Conservation (phyloP, 805 yeast species). For the Suhomyces tanzawaensis region DNA sequence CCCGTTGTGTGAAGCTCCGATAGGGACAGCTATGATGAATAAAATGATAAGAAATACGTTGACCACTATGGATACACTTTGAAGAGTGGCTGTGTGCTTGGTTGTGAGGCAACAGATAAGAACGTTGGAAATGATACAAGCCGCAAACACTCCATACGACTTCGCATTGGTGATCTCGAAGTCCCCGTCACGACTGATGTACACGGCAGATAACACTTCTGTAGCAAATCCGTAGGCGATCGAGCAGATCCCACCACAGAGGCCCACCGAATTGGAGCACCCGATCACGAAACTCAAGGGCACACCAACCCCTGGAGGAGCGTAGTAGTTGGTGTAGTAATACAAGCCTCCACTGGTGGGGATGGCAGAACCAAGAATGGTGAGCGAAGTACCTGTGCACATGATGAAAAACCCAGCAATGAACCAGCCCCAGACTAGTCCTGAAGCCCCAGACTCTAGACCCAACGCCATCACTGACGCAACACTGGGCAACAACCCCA, state of each 20-base stretch:
- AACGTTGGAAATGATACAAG: constrained; percentile 53
- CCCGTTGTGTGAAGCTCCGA: constrained; percentile 45
- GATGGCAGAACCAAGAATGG: constrained; percentile 64
- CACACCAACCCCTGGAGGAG: constrained; percentile 52
- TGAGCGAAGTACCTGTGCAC: constrained; percentile 59
- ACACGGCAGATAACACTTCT: constrained; percentile 58
- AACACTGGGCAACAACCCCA: constrained; percentile 68
- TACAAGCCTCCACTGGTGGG: constrained; percentile 79
- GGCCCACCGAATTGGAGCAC: constrained; percentile 63
- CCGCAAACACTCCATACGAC: constrained; percentile 65
- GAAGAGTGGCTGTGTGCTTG: constrained; percentile 54
- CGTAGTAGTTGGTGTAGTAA: constrained; percentile 65
- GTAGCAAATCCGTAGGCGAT: constrained; percentile 68
- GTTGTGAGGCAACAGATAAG: constrained; percentile 56
- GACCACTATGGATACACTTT: constrained; percentile 53
- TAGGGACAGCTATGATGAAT: constrained; percentile 62
- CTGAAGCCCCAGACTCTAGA: constrained; percentile 60
- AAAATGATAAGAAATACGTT: constrained; percentile 53
- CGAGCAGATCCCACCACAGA: constrained; percentile 64
- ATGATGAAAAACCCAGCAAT: constrained; percentile 55
- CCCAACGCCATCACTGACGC: constrained; percentile 55
- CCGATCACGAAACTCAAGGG: constrained; percentile 65
- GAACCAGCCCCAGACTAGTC: constrained; percentile 75
- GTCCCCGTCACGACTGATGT: constrained; percentile 50
- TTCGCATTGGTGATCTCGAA: constrained; percentile 54